These are phyloP conservation scores for Lophiostoma macrostomum DNA, from an alignment of 495 filamentous ascomycete species.

Conservation along the genomic window DNA sequence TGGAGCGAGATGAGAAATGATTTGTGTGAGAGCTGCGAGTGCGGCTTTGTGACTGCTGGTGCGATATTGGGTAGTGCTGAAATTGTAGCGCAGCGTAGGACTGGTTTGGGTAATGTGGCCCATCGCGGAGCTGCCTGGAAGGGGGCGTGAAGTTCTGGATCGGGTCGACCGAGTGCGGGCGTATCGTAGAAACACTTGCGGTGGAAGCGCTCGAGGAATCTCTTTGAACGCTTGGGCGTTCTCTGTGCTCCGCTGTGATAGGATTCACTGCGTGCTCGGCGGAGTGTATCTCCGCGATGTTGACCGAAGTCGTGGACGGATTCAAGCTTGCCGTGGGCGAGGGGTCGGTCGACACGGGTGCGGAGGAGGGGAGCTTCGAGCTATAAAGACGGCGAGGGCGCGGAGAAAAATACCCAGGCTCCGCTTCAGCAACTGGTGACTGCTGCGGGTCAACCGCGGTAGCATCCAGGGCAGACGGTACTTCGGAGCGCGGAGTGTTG, in stretches of 20 bases:
- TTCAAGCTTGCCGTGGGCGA: slow-evolving; percentile 26
- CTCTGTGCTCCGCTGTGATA: slow-evolving; percentile 1
- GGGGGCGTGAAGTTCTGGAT: slow-evolving; percentile 7
- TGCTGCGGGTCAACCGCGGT: background rate
- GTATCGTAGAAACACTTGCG: slow-evolving; percentile 34
- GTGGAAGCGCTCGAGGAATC: slow-evolving; percentile 36
- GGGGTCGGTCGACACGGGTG: slow-evolving; percentile 20
- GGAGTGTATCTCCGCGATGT: background rate
- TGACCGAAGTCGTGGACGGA: slow-evolving; percentile 25
- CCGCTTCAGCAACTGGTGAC: slow-evolving; percentile 1
- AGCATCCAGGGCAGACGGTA: slow-evolving; percentile 17
- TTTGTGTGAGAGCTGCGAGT: slow-evolving; percentile 39
- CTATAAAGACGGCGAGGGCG: slow-evolving; percentile 26
- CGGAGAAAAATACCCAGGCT: slow-evolving; percentile 33
- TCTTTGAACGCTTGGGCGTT: slow-evolving; percentile 32
- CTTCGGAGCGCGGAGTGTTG: slow-evolving; percentile 36
- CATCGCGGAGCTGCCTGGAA: slow-evolving; percentile 24
- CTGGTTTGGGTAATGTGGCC: slow-evolving; percentile 43
- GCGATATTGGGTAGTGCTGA: slow-evolving; percentile 40
- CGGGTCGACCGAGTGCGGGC: slow-evolving; percentile 26
- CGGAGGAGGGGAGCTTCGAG: slow-evolving; percentile 15
- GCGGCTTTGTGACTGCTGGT: slow-evolving; percentile 32
- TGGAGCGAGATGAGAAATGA: slow-evolving; percentile 34
- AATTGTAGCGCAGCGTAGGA: slow-evolving; percentile 43
- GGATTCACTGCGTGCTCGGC: background rate